These are phyloP conservation scores for Debaryomycetaceae sp. DNA, from an alignment of 1,139 yeast genomes.

Conservation along the genomic window DNA sequence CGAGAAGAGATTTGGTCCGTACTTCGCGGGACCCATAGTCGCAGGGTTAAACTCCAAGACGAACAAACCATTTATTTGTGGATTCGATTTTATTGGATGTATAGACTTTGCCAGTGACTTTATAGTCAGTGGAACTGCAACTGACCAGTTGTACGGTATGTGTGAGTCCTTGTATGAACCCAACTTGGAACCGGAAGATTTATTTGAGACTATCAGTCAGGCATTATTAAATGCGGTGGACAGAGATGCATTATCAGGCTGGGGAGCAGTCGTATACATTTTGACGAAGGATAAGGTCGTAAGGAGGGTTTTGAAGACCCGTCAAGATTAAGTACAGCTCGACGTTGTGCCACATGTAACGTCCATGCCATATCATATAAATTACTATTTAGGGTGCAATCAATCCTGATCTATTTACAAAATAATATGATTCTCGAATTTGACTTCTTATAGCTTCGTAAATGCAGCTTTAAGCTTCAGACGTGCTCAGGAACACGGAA, in stretches of 20 bases:
- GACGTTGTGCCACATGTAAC: background rate
- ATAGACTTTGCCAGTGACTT: constrained; percentile 94
- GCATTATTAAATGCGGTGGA: constrained; percentile 92
- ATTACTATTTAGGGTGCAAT: background rate
- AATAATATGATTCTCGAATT: too few species aligned
- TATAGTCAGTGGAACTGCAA: constrained; percentile 95
- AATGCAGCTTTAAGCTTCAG: too few species aligned
- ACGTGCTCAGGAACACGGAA: too few species aligned
- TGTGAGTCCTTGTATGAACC: constrained; percentile 98
- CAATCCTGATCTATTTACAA: background rate
- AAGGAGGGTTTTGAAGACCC: constrained; percentile 82
- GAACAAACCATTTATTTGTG: constrained; percentile 85
- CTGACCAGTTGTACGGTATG: constrained; percentile 97
- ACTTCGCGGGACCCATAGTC: constrained; percentile 93
- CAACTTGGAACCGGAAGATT: constrained; percentile 85
- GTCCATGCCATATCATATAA: background rate
- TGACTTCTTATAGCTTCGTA: too few species aligned
- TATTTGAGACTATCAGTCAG: constrained; percentile 94
- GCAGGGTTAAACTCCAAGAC: constrained; percentile 88
- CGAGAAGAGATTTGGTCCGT: constrained; percentile 93
- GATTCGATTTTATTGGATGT: constrained; percentile 95
- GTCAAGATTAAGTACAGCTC: constrained; percentile 63
- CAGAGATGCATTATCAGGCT: constrained; percentile 95
- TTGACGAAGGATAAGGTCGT: constrained; percentile 90
- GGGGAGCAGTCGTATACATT: constrained; percentile 97